Evolutionary conservation across 306 rosid species (phyloP).

Genomic region (Lotus japonicus): DNA sequence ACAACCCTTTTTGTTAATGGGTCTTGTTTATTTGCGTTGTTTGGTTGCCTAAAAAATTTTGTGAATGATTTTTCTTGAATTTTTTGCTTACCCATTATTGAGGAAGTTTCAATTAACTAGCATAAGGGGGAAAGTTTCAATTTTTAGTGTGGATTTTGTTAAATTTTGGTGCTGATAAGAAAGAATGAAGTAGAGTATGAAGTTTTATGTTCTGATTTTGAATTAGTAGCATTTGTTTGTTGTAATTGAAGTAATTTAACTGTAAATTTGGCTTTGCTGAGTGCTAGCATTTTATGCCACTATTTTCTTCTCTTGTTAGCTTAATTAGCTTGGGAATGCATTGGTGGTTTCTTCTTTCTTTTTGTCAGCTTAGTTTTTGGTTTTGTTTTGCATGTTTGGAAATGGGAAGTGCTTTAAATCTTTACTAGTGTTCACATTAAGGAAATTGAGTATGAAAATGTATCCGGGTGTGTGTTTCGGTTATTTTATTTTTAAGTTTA

Average conservation of each 20-base stretch:
- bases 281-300: not conserved
- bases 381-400: not conserved
- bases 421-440: not conserved
- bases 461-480: not conserved
- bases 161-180: not conserved
- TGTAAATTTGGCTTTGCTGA: not conserved
- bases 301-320: not conserved
- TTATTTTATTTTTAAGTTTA: not conserved
- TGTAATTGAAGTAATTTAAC: constrained; percentile 1
- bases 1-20: not conserved
- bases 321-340: not conserved
- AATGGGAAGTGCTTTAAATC: not conserved
- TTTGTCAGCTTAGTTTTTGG: not conserved
- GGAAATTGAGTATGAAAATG: not conserved
- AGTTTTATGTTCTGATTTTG: not conserved
- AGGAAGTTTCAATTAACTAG: too few species aligned
- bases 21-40: not conserved
- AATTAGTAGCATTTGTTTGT: not conserved
- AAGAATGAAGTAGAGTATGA: not conserved
- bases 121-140: not conserved
- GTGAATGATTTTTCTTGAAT: not conserved
- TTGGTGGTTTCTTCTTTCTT: not conserved
- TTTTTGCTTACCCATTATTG: not conserved
- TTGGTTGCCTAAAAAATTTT: not conserved
- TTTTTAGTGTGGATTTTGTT: not conserved